phyloP scores from a whole-genome alignment of 148 eudicot species.

The Cornus suecica region DNA sequence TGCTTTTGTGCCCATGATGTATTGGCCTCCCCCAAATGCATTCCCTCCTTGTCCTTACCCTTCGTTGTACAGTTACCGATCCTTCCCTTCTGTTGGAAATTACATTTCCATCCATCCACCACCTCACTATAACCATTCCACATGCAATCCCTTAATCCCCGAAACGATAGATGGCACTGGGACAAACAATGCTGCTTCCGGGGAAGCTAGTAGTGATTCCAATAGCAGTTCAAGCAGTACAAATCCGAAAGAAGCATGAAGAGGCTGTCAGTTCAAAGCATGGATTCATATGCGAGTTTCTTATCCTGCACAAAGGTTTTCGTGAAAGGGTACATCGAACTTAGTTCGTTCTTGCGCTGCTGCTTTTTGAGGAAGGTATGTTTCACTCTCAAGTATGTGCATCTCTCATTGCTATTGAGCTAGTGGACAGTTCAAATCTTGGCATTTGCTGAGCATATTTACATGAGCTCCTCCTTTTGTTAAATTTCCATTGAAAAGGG shows the following conservation, averaged over 20 bases:
- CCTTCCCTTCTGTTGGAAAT: constrained; percentile 12
- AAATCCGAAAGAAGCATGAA: constrained; percentile 5
- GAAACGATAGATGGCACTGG: not conserved
- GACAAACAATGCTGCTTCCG: constrained; percentile 9
- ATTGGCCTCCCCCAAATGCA: constrained; percentile 29
- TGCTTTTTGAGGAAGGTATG: too few relatives aligned
- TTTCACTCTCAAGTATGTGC: not conserved
- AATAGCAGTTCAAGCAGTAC: constrained; percentile 27
- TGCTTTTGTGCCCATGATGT: constrained; percentile 19
- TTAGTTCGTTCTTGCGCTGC: not conserved
- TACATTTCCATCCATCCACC: constrained; percentile 16
- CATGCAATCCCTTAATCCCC: constrained; percentile 1
- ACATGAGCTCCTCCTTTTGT: not conserved
- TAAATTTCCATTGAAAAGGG: not conserved
- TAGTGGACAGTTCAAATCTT: not conserved
- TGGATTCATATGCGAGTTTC: not conserved
- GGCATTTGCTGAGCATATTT: not conserved
- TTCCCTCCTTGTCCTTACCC: constrained; percentile 24
- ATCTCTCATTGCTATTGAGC: not conserved
- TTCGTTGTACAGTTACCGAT: constrained; percentile 10
- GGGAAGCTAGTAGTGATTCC: constrained; percentile 20
- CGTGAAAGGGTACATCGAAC: not conserved
- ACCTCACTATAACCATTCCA: constrained; percentile 10
- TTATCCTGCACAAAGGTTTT: not conserved
- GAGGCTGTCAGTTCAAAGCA: not conserved